Base-by-base conservation (phyloP, 2,329 filamentous ascomycete genomes). In the Phaeosphaeria sp. region DNA sequence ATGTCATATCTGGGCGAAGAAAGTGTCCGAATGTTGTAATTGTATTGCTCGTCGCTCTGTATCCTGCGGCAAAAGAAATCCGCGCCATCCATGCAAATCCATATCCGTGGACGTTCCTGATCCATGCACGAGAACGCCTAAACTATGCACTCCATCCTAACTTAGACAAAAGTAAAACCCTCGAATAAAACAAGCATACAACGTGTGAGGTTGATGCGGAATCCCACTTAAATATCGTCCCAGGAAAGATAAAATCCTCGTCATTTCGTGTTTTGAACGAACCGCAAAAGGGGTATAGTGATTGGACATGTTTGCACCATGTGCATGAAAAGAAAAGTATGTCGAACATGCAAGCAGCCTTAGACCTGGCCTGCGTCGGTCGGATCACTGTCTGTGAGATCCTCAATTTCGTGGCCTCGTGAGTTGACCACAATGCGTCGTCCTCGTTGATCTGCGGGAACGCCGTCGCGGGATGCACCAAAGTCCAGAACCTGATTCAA, bases 391-490 rank as follows among this genome's bases (percentile, higher is more conserved):
- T 76, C 73, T 4, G 62, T 61, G 9, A 75, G 55, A 46, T 78
- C 76, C 50, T 77, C 72, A 10, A 73, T 72, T 54, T 77, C 75
- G 41, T 73, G 69, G 46, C 76, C 76, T 54, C 68, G 71, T 7
- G 62, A 54, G 50, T 84, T 79, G 52, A 85, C 83, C 7, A 84
- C 82, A 55, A 93, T 93, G 47, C 94, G 89, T 66, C 87, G 88
- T 44, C 93, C 93, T 46, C 94, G 87, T 67, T 93, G 87, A 63
- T 90, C 88, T 17, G 87, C 84, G 2, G 91, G 87, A 59, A 92
- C 86, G 52, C 94, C 94, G 72, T 99, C 95, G 65, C 95, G 90
- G 48, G 91, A 89, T 63, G 95, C 95, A 58, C 95, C 95, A 79
- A 98, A 99, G 79, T 99, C 95, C 59, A 99, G 89, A 65, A 99